A percentile compares a stretch with the other conserved stretches of the same genome.
phyloP scores from a whole-genome alignment of 2,329 filamentous ascomycete species.

The Colletotrichum filicis region DNA sequence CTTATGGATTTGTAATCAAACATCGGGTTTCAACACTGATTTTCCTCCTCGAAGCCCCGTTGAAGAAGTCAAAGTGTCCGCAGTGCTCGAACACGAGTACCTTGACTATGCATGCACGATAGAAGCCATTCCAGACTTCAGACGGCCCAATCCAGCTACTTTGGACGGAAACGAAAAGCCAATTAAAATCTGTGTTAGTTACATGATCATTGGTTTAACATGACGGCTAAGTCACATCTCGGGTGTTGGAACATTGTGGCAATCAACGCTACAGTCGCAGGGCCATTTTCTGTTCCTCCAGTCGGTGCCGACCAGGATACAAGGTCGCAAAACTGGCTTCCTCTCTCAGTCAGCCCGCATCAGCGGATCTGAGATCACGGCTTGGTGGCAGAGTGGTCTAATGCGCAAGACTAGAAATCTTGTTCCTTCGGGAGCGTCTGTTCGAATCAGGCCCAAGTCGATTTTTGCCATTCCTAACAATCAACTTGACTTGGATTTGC shows the following conservation, averaged over 20 bases:
- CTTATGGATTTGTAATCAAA: too few species aligned
- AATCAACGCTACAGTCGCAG: neutral
- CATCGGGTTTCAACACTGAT: too few species aligned
- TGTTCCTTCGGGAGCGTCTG: conserved; percentile 20
- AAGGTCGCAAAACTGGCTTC: neutral
- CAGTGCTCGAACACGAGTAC: too few species aligned
- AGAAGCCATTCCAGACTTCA: too few species aligned
- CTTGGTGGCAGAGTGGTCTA: conserved; percentile 22
- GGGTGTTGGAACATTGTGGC: neutral
- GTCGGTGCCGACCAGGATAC: neutral
- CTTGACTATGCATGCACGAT: too few species aligned
- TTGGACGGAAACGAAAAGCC: too few species aligned
- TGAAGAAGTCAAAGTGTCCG: too few species aligned
- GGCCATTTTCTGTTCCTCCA: neutral
- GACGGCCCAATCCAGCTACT: too few species aligned
- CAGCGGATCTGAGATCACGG: neutral
- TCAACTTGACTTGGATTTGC: too few species aligned
- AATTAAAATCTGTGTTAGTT: too few species aligned
- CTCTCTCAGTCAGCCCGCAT: neutral
- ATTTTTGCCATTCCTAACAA: neutral
- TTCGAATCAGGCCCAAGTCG: conserved; percentile 20
- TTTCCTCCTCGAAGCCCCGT: too few species aligned
- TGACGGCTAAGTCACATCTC: neutral
- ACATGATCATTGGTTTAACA: too few species aligned
- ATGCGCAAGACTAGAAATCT: conserved; percentile 23